Percentiles rank a stretch among this genome's conserved stretches.
phyloP scores from a whole-genome alignment of 345 rosid genomes.

The Eucalyptus sp. region DNA sequence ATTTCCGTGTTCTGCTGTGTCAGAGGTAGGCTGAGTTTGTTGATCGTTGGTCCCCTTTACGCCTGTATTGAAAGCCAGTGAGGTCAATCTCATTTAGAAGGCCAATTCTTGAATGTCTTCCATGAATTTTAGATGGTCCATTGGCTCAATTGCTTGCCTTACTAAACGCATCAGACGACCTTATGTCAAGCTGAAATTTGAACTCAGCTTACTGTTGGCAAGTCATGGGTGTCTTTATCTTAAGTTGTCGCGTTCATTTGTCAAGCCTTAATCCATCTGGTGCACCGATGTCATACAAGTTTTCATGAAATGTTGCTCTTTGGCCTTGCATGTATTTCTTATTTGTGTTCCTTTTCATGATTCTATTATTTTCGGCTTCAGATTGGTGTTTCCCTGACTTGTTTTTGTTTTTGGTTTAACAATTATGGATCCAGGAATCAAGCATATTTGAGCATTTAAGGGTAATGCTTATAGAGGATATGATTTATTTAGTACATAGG shows the following conservation, averaged over 20 bases:
- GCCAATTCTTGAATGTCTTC: not conserved
- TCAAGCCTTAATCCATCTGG: not conserved
- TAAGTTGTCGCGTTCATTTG: not conserved
- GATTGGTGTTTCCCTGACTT: not conserved
- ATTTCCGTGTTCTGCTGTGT: not conserved
- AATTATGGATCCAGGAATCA: slow-evolving; percentile 30
- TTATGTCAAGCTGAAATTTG: not conserved
- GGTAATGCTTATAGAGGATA: slow-evolving; percentile 78
- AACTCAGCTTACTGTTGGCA: not conserved
- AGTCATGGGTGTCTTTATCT: not conserved
- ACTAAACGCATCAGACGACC: not conserved
- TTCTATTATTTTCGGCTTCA: not conserved
- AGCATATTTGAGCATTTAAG: slow-evolving; percentile 39
- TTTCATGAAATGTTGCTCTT: not conserved
- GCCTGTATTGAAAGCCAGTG: not conserved
- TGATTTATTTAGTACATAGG: slow-evolving; percentile 69
- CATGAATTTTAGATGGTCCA: not conserved
- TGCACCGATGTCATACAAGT: accelerated
- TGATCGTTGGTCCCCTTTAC: not conserved
- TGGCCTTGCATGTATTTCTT: not conserved
- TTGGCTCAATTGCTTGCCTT: not conserved
- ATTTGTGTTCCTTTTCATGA: not conserved
- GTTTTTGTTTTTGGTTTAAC: not conserved
- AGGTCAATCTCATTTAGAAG: not conserved
- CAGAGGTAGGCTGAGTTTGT: not conserved